Conservation (phyloP, 306 rosid genomes). For the Mucuna pruriens region DNA sequence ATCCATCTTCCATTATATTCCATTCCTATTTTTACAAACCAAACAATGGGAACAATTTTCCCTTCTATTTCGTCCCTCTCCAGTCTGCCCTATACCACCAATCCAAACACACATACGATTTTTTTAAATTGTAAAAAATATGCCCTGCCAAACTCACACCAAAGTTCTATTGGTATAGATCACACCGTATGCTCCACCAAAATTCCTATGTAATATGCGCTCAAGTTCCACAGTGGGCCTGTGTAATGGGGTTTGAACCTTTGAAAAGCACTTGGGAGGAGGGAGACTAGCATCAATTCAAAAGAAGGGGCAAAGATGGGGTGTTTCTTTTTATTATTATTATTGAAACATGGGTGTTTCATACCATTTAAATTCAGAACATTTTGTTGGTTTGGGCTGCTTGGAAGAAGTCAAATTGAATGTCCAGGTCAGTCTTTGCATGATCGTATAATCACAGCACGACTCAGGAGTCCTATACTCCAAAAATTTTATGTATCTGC, state of each 20-base stretch:
- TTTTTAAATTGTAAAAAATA: not conserved
- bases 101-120: no score
- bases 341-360: not conserved
- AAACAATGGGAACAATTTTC: no score
- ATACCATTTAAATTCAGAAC: not conserved
- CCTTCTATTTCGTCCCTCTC: no score
- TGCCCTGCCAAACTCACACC: not conserved
- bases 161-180: not conserved
- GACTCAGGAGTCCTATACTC: no score
- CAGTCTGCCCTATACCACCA: no score
- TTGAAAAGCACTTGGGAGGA: not conserved
- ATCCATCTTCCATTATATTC: no score
- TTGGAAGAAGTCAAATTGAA: not conserved
- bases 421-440: not conserved
- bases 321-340: no score
- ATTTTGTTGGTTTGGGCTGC: not conserved
- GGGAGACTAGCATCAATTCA: not conserved
- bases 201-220: not conserved
- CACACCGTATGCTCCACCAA: not conserved
- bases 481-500: not conserved
- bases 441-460: not conserved
- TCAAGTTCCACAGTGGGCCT: not conserved
- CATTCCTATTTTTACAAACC: no score
- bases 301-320: not conserved
- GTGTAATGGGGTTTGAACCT: not conserved